Conservation (phyloP, 179 eudicot genomes). For the Drosera spatulata region DNA sequence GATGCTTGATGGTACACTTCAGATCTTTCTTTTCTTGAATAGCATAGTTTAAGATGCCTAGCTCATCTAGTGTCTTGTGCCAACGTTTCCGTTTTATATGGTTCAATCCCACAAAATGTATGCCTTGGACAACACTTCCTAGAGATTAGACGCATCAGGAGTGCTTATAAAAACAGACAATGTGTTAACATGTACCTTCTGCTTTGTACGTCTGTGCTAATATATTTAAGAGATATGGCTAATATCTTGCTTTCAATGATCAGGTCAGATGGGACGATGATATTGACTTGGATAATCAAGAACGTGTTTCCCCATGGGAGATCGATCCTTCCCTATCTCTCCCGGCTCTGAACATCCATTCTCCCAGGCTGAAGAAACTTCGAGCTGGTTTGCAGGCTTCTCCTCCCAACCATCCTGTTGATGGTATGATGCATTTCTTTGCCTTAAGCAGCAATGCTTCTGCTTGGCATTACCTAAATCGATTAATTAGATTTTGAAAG, state of each 20-base stretch:
- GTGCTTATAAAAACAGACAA: no score
- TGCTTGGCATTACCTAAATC: no score
- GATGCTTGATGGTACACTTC: conserved; percentile 58
- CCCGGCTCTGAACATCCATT: conserved; percentile 51
- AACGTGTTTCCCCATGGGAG: conserved; percentile 89
- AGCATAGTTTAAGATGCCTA: neutral
- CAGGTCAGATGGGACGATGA: conserved; percentile 92
- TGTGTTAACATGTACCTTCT: no score
- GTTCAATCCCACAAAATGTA: no score
- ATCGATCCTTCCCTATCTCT: conserved; percentile 67
- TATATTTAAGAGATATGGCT: neutral
- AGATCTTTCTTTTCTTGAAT: neutral
- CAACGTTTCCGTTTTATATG: no score
- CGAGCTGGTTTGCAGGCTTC: conserved; percentile 39
- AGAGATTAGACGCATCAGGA: neutral
- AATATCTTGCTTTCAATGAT: neutral
- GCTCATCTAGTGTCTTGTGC: neutral
- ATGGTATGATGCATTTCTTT: conserved; percentile 18
- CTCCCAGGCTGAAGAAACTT: conserved; percentile 68
- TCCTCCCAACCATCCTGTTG: conserved; percentile 34
- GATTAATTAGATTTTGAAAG: neutral
- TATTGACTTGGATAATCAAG: conserved; percentile 36
- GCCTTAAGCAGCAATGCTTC: no score
- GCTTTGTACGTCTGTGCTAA: no score
- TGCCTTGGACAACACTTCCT: no score